Evolutionary conservation across 208 protist genomes (phyloP).

Genomic region (Trichomonas gallinae): DNA sequence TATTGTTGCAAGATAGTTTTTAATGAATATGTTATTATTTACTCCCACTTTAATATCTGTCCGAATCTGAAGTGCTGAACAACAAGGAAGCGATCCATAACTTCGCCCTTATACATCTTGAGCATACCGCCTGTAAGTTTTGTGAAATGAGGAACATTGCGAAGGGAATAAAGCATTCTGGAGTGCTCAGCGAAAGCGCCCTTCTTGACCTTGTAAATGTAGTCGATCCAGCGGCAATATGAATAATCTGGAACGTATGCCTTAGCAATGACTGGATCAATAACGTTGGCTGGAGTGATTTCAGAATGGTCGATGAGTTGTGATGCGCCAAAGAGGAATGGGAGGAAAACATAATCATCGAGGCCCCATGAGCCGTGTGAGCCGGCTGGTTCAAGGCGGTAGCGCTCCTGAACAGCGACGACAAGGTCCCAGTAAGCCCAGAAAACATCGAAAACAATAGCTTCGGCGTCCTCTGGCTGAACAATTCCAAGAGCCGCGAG

Average conservation of each 20-base stretch:
- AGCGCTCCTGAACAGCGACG: conserved; percentile 50
- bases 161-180: background rate
- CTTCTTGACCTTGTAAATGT: background rate
- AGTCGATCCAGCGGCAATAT: conserved; percentile 11
- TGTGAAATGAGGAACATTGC: conserved; percentile 29
- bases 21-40: background rate
- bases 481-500: conserved; percentile 51
- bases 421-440: conserved; percentile 49
- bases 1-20: background rate
- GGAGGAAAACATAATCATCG: conserved; percentile 96
- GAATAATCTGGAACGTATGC: background rate
- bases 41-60: background rate
- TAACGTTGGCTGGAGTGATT: conserved; percentile 3
- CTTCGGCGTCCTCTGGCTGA: conserved; percentile 1
- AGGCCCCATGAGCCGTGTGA: conserved; percentile 92
- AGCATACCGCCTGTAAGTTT: conserved; percentile 39
- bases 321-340: conserved; percentile 78
- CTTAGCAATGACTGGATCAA: background rate
- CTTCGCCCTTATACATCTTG: conserved; percentile 44
- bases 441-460: conserved; percentile 27
- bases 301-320: conserved; percentile 61
- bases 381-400: conserved; percentile 72
- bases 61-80: conserved; percentile 49
- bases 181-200: conserved; percentile 21
- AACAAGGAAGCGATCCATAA: conserved; percentile 42